Evolutionary conservation across 192 early-diverging fungal species (phyloP), one percentile per base, ranked within the genome.

Genomic region (Jimgerdemannia flammicorona): DNA sequence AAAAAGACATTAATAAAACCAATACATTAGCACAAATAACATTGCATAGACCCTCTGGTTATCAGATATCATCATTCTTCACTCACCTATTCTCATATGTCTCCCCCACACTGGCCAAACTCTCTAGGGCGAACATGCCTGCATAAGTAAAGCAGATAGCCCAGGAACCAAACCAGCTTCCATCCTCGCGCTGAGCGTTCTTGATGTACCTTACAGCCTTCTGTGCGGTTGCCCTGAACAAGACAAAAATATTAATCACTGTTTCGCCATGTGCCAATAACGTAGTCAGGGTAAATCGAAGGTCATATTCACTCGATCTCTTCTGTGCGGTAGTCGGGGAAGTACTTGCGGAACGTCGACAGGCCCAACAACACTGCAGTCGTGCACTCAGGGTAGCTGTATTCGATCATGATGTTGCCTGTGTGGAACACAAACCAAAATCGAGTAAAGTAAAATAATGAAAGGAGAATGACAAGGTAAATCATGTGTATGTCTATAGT

Each of bases 61-160:
- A 54, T 74, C 67, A 11, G 3, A 65, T 18, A 17, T 8, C 29
- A 29, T 29, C 29, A 29, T 29, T 29, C 29, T 17, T 66, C n/a
- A 8, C 83, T 80, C 87, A 91, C 85, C 89, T 91, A 82, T 90
- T 95, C 40, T 91, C 83, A 77, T 97, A 99, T 59, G 73, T 85
- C 84, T 94, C 90, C 7, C 95, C 97, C 20, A 93, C 89, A 70
- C 91, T 92, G 8, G 91, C 90, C 76, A 99, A 80, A 72, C 89
- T 90, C 79, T 97, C 92, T 40, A 97, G 74, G 2, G 93, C 93
- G 91, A 99, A 99, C 91, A 96, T 91, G 17, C 90, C 90, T 43
- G 95, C 96, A 77, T 99, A 99, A 14, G 96, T 98, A 74, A 96
- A 99, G 81, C 98, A 99, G 75, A 99, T 94, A 67, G 91, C 98